These are phyloP conservation scores for Ustilago esculenta DNA, from an alignment of 1,284 basidiomycete genomes.

Conservation along the genomic window DNA sequence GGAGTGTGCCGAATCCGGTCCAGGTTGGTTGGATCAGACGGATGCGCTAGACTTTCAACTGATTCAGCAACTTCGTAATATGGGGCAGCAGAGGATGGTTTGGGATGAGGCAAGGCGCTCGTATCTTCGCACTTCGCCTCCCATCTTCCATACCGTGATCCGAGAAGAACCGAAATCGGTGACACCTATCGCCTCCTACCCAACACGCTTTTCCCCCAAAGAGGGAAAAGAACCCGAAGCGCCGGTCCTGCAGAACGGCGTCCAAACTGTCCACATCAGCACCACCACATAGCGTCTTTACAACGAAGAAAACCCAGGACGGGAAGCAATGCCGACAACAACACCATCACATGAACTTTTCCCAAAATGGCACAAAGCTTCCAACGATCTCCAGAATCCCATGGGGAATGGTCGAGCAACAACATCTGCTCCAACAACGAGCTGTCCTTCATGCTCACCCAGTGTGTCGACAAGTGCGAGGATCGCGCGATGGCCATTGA, in stretches of 20 bases:
- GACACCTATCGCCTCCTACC: background rate
- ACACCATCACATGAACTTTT: background rate
- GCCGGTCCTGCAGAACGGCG: constrained; percentile 25
- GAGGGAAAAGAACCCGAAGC: background rate
- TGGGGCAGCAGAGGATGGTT: constrained; percentile 6
- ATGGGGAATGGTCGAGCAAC: constrained; percentile 12
- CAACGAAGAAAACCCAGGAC: constrained; percentile 15
- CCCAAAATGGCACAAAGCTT: background rate
- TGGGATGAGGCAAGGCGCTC: constrained; percentile 25
- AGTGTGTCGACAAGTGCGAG: background rate
- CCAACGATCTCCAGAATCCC: constrained; percentile 31
- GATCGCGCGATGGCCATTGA: constrained; percentile 39
- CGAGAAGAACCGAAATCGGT: background rate
- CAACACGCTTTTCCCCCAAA: background rate
- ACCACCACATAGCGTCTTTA: constrained; percentile 12
- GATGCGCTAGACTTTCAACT: background rate
- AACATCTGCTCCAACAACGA: background rate
- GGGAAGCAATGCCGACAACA: constrained; percentile 25
- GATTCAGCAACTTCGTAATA: too few relatives aligned
- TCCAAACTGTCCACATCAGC: constrained; percentile 7
- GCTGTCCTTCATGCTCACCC: constrained; percentile 8
- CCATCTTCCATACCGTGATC: constrained; percentile 5
- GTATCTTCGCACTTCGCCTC: constrained; percentile 28
- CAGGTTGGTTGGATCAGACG: background rate
- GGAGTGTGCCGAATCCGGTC: constrained; percentile 7